Base-by-base conservation (phyloP, 2,329 filamentous ascomycete genomes). In the Fusarium sp. region DNA sequence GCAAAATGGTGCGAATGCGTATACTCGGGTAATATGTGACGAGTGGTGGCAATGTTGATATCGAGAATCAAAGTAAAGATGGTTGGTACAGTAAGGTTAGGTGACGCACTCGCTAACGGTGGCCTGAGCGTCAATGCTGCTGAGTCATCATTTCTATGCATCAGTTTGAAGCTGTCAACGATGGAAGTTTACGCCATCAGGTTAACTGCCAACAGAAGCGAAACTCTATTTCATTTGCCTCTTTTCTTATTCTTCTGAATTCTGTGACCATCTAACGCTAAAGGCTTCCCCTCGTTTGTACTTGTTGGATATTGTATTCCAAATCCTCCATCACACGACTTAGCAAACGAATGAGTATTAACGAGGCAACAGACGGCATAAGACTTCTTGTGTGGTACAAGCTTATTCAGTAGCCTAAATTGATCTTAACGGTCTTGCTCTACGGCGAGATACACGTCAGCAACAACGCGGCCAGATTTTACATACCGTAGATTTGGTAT, bases 51-150 rank as follows among this genome's bases (percentile, higher is more conserved):
- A 49, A 73, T 56, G 56, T 53, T 38, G 63, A 49, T 49, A 51
- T 15, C 25, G 29, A 18, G 8, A 20, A 6, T n/a, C 16, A 43
- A 11, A 38, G 30, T 46, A 49, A 10, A 24, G 24, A 47, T 50
- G 30, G 24, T 66, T 68, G 64, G 63, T 65, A 49, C 71, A 63
- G 45, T 27, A 47, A 32, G 12, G 18, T 25, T 62, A 60, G 71
- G 67, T 75, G 72, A 76, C 74, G 72, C 61, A 76, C 70, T 59
- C 42, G 25, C 43, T 46, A 24, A 66, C 46, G 22, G 40, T 53
- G 50, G 50, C 22, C 27, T 47, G 10, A 24, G 34, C 38, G 47
- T 42, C 45, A 22, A 32, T 25, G 30, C 18, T 34, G 63, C 43
- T 66, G 62, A 66, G 54, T 66, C 47, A 66, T 55, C 62, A 24